Conservation (phyloP, 306 rosid species). For the peach (Prunus persica) region DNA sequence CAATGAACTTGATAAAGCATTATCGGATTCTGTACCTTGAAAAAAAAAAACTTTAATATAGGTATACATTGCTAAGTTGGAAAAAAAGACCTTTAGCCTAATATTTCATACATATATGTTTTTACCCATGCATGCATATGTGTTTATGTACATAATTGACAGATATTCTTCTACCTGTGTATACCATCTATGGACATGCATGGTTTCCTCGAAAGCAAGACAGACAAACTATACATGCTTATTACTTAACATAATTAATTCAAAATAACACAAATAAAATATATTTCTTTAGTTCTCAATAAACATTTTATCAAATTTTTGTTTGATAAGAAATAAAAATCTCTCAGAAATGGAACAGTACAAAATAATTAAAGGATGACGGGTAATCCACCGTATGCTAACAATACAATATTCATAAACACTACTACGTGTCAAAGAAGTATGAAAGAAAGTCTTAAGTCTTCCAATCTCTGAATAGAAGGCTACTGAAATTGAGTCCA, state of each 20-base stretch:
- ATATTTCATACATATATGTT: background rate
- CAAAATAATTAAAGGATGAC: background rate
- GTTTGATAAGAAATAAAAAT: background rate
- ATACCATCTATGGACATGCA: background rate
- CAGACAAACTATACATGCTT: background rate
- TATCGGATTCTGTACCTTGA: background rate
- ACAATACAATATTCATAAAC: background rate
- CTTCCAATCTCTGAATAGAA: background rate
- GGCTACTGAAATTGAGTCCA: background rate
- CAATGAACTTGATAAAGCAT: background rate
- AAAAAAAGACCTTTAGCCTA: background rate
- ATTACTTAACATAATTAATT: background rate
- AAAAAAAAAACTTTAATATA: background rate
- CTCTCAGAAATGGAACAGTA: background rate
- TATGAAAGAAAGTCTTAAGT: background rate
- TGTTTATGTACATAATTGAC: background rate
- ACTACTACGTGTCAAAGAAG: background rate
- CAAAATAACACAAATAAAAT: too few species aligned
- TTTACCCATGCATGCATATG: background rate
- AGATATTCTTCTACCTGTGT: background rate
- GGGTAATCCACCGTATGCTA: background rate
- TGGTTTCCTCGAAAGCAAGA: background rate
- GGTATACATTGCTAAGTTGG: background rate
- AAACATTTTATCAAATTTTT: background rate
- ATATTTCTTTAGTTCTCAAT: background rate